A percentile compares a stretch with the other conserved stretches of the same genome.
Conservation (phyloP, 1,139 yeast species). For the Schizosaccharomyces versatilis region DNA sequence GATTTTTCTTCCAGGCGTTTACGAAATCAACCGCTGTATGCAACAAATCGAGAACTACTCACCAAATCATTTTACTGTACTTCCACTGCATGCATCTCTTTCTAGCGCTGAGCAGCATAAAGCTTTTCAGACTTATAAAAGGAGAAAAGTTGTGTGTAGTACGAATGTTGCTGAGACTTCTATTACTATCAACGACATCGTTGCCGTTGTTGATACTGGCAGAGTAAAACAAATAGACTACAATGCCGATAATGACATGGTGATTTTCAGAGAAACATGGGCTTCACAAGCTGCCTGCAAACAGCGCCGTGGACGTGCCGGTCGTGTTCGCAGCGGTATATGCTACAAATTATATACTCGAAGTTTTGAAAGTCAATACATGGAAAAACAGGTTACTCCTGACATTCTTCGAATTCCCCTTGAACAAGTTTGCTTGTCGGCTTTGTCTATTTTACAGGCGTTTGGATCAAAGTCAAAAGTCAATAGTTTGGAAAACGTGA, state of each 20-base stretch:
- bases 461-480: conserved; percentile 19
- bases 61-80: conserved; percentile 18
- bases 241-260: conserved; percentile 43
- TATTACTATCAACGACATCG: conserved; percentile 82
- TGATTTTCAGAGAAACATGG: conserved; percentile 60
- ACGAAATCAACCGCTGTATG: conserved; percentile 54
- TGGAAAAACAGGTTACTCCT: conserved; percentile 61
- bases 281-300: conserved; percentile 79
- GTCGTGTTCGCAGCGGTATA: conserved; percentile 66
- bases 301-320: conserved; percentile 96
- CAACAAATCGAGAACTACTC: conserved; percentile 16
- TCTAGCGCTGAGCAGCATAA: conserved; percentile 59
- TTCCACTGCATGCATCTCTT: conserved; percentile 78
- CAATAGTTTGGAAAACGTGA: conserved; percentile 26
- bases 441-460: conserved; percentile 62
- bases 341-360: conserved; percentile 64
- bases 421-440: conserved; percentile 61
- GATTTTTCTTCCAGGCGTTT: conserved; percentile 73
- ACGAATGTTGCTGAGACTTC: conserved; percentile 74
- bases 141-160: conserved; percentile 62
- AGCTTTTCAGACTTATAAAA: conserved; percentile 41
- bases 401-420: conserved; percentile 68
- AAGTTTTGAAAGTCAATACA: conserved; percentile 30
- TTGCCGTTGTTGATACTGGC: conserved; percentile 76
- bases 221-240: conserved; percentile 57